Conservation (phyloP, 495 filamentous ascomycete genomes). For the Tuber melanosporum region DNA sequence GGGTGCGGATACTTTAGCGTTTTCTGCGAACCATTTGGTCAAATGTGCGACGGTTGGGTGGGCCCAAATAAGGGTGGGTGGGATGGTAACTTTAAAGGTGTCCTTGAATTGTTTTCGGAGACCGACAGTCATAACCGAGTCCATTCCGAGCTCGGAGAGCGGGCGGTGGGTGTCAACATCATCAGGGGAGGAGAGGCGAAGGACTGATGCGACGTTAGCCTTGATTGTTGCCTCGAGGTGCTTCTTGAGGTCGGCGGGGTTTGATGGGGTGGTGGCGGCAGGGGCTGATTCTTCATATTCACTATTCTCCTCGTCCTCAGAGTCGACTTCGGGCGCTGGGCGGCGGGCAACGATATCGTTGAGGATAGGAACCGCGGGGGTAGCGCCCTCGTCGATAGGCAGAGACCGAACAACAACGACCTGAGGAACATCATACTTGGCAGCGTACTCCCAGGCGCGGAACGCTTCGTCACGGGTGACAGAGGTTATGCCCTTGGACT, state of each 20-base stretch:
- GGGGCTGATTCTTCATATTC: not conserved
- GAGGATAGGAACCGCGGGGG: slow-evolving; percentile 39
- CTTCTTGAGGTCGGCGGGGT: not conserved
- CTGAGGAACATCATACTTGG: slow-evolving; percentile 43
- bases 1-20: slow-evolving; percentile 6
- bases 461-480: slow-evolving; percentile 47
- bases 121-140: slow-evolving; percentile 47
- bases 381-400: slow-evolving; percentile 25
- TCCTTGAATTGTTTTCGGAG: slow-evolving; percentile 45
- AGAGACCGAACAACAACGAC: slow-evolving; percentile 43
- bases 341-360: slow-evolving; percentile 42
- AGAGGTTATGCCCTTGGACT: slow-evolving; percentile 46
- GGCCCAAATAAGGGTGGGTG: slow-evolving; percentile 46
- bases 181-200: slow-evolving; percentile 7
- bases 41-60: slow-evolving; percentile 45
- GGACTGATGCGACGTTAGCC: not conserved
- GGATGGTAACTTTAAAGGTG: slow-evolving; percentile 44
- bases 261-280: not conserved
- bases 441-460: slow-evolving; percentile 45
- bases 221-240: not conserved
- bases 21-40: slow-evolving; percentile 41
- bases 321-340: not conserved
- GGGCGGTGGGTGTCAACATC: slow-evolving; percentile 45
- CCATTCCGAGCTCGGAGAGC: slow-evolving; percentile 46
- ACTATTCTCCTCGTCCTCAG: not conserved